These are phyloP conservation scores for Hydnomerulius pinastri DNA, from an alignment of 768 basidiomycete species.

Conservation along the genomic window DNA sequence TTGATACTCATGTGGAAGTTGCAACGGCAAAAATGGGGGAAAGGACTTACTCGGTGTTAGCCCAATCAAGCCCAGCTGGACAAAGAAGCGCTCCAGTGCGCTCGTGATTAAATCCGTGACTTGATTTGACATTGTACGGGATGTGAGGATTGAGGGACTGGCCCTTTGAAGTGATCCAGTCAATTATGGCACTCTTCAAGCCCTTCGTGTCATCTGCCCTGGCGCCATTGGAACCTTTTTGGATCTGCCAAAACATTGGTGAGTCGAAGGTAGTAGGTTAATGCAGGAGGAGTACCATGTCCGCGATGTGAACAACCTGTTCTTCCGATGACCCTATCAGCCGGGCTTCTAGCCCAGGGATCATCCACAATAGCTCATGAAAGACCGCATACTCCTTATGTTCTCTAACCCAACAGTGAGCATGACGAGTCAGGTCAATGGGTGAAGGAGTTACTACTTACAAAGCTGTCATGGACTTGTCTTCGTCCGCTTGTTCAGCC, in stretches of 20 bases:
- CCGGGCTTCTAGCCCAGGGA: slow-evolving; percentile 1
- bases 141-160: slow-evolving; percentile 11
- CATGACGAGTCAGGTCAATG: no score
- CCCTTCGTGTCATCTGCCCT: slow-evolving; percentile 5
- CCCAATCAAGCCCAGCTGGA: slow-evolving; percentile 20
- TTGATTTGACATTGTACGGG: slow-evolving; percentile 12
- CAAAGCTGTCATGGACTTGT: no score
- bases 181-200: slow-evolving; percentile 13
- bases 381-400: slow-evolving; percentile 1
- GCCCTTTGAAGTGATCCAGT: slow-evolving; percentile 19
- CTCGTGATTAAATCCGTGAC: slow-evolving; percentile 18
- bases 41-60: slow-evolving; percentile 12
- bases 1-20: not conserved
- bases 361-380: not conserved
- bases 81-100: slow-evolving; percentile 20
- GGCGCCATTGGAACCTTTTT: not conserved
- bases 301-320: not conserved
- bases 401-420: no score
- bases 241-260: not conserved
- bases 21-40: not conserved
- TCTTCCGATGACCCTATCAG: slow-evolving; percentile 2
- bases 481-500: no score
- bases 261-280: not conserved
- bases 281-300: not conserved
- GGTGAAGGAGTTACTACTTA: no score